A percentile compares a stretch with the other conserved stretches of the same genome.
These are phyloP conservation scores for Cytospora mali DNA, from an alignment of 2,329 filamentous ascomycete genomes.

Conservation along the genomic window DNA sequence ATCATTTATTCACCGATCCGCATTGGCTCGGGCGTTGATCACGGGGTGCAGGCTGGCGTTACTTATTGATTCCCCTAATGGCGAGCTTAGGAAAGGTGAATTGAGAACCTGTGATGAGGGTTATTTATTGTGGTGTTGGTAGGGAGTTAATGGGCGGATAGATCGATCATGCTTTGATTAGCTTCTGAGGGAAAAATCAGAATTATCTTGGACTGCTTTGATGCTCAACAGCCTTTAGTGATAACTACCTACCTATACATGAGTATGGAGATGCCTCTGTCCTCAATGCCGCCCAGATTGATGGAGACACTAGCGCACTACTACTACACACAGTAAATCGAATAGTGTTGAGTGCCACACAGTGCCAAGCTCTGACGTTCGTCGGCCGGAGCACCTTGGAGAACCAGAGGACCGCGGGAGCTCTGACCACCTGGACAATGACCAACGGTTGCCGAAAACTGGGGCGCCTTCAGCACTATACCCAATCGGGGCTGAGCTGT, in stretches of 20 bases:
- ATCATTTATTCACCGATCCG: conserved; percentile 16
- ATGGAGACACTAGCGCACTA: too few species aligned
- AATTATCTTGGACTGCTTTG: not conserved
- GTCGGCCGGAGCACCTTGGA: not conserved
- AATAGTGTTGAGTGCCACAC: too few species aligned
- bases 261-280: too few species aligned
- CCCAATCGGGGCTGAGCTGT: conserved; percentile 21
- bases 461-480: conserved; percentile 9
- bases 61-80: conserved; percentile 15
- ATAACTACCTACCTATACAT: too few species aligned
- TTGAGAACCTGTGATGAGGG: conserved; percentile 1
- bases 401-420: conserved; percentile 12
- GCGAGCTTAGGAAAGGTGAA: conserved; percentile 6
- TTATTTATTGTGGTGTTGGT: conserved; percentile 11
- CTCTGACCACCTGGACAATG: conserved; percentile 16
- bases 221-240: too few species aligned
- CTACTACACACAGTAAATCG: too few species aligned
- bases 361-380: too few species aligned
- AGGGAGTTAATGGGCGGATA: conserved; percentile 16
- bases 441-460: conserved; percentile 9
- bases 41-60: conserved; percentile 11
- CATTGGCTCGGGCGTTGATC: conserved; percentile 27
- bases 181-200: conserved; percentile 14
- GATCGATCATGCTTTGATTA: conserved; percentile 16
- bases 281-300: too few species aligned